These are phyloP conservation scores for Penicillium frequentans DNA, from an alignment of 2,329 filamentous ascomycete species.

Conservation along the genomic window DNA sequence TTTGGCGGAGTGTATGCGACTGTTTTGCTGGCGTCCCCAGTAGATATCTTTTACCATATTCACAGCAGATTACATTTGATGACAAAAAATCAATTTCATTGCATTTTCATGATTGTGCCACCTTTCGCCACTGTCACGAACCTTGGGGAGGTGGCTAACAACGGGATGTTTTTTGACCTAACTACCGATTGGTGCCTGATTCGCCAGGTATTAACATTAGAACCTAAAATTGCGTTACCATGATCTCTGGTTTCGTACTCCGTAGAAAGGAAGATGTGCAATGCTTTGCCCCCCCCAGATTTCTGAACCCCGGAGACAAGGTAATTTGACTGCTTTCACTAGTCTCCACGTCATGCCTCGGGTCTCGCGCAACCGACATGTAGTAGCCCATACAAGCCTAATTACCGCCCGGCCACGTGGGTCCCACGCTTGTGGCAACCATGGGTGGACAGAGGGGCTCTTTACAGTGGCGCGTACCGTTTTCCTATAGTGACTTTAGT, in stretches of 20 bases:
- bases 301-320: background rate
- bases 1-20: conserved; percentile 3
- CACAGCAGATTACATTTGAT: conserved; percentile 1
- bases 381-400: background rate
- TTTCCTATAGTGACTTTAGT: background rate
- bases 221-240: background rate
- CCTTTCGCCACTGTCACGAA: background rate
- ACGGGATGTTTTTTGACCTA: background rate
- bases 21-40: background rate
- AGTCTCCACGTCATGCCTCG: background rate
- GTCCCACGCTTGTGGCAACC: background rate
- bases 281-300: background rate
- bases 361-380: background rate
- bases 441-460: conserved; percentile 1
- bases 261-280: background rate
- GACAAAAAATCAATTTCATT: background rate
- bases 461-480: background rate
- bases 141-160: background rate
- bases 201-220: background rate
- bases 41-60: background rate
- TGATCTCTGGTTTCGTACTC: background rate
- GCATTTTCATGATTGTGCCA: background rate
- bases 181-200: background rate
- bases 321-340: background rate
- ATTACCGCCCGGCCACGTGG: conserved; percentile 2